These are phyloP conservation scores for Hemileccinum impolitum DNA, from an alignment of 768 basidiomycete species.

Conservation along the genomic window DNA sequence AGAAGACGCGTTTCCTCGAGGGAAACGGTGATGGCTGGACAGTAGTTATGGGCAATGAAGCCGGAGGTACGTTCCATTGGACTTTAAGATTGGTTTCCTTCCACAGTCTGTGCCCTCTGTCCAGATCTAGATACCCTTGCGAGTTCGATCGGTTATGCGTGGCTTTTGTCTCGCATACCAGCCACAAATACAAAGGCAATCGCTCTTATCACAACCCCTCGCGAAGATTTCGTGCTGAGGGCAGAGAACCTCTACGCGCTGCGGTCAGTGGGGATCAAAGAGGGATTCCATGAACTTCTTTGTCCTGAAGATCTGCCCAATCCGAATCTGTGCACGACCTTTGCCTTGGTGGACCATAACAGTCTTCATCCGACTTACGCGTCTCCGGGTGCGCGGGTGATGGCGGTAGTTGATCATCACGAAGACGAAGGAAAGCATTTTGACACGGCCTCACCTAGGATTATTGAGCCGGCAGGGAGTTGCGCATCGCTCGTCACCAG, in stretches of 20 bases:
- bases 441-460: slow-evolving; percentile 60
- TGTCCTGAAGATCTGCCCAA: slow-evolving; percentile 63
- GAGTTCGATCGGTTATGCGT: slow-evolving; percentile 81
- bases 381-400: slow-evolving; percentile 46
- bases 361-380: slow-evolving; percentile 48
- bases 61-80: slow-evolving; percentile 62
- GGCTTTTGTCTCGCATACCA: slow-evolving; percentile 49
- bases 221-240: slow-evolving; percentile 70
- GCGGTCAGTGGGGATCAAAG: slow-evolving; percentile 49
- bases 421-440: slow-evolving; percentile 73
- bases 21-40: slow-evolving; percentile 70
- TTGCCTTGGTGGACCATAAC: slow-evolving; percentile 93
- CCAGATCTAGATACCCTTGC: slow-evolving; percentile 90
- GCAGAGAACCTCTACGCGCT: slow-evolving; percentile 86
- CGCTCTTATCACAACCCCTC: slow-evolving; percentile 68
- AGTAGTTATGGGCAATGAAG: slow-evolving; percentile 93
- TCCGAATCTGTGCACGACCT: slow-evolving; percentile 43
- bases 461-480: slow-evolving; percentile 70
- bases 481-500: slow-evolving; percentile 67
- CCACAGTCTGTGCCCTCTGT: neutral
- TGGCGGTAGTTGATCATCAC: slow-evolving; percentile 88
- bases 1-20: slow-evolving; percentile 59
- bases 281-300: slow-evolving; percentile 54
- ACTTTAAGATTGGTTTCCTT: neutral
- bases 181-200: slow-evolving; percentile 47